These are phyloP conservation scores for Trypanosoma cruzi DNA, from an alignment of 208 protist species.

Conservation along the genomic window DNA sequence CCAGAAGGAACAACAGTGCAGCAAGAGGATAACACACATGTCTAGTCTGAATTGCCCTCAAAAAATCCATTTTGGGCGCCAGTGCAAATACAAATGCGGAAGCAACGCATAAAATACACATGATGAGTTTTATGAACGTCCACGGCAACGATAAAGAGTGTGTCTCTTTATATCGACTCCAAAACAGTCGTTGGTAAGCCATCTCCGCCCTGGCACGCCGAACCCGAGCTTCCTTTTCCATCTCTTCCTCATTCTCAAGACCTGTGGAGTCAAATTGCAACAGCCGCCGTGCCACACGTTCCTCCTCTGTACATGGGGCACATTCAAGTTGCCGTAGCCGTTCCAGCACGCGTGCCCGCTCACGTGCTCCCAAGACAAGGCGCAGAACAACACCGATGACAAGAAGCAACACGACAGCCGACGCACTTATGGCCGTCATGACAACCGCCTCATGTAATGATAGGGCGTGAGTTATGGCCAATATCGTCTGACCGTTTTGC, in stretches of 20 bases:
- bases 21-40: slow-evolving; percentile 8
- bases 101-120: not conserved
- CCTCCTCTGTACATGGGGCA: slow-evolving; percentile 18
- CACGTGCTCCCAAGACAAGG: not conserved
- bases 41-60: slow-evolving; percentile 7
- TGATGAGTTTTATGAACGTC: slow-evolving; percentile 9
- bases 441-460: slow-evolving; percentile 3
- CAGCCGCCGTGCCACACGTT: too few species aligned
- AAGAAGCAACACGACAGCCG: slow-evolving; percentile 6
- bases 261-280: too few species aligned
- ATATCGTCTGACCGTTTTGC: not conserved
- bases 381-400: slow-evolving; percentile 2
- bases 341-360: slow-evolving; percentile 12
- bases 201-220: too few species aligned
- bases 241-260: too few species aligned
- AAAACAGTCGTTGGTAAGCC: too few species aligned
- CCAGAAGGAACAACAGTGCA: slow-evolving; percentile 11
- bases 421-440: slow-evolving; percentile 6
- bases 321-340: slow-evolving; percentile 13
- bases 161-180: slow-evolving; percentile 13
- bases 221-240: too few species aligned
- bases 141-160: slow-evolving; percentile 14
- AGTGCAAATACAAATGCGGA: slow-evolving; percentile 18
- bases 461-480: not conserved
- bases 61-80: not conserved